Conservation (phyloP, 192 early-diverging fungal species). For the Geosiphon pyriformis region DNA sequence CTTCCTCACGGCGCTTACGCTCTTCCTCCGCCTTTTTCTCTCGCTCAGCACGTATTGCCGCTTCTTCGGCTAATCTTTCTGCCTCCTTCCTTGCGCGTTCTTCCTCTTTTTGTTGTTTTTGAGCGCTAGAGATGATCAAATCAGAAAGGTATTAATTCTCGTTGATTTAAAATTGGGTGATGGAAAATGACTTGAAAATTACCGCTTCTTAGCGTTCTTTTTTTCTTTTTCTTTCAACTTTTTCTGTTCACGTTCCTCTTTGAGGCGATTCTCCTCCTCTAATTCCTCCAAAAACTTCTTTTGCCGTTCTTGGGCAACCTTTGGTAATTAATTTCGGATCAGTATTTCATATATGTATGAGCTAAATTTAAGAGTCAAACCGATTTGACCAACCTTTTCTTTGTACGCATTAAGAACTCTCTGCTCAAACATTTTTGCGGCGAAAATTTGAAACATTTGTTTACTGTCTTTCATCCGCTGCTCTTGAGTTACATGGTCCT, state of each 20-base stretch:
- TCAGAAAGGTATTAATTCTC: background rate
- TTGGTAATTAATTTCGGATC: background rate
- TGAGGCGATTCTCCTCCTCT: constrained; percentile 74
- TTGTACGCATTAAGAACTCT: constrained; percentile 88
- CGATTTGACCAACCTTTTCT: constrained; percentile 65
- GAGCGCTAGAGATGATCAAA: constrained; percentile 38
- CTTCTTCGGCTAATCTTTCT: constrained; percentile 45
- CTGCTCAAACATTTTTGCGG: constrained; percentile 96
- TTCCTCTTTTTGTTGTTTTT: constrained; percentile 68
- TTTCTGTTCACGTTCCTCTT: constrained; percentile 50
- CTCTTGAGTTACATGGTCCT: constrained; percentile 77
- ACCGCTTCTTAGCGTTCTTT: constrained; percentile 76
- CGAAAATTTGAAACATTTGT: constrained; percentile 93
- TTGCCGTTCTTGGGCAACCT: constrained; percentile 74
- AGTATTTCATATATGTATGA: too few species aligned
- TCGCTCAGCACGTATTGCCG: constrained; percentile 31
- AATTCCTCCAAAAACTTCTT: constrained; percentile 81
- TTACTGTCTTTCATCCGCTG: constrained; percentile 89
- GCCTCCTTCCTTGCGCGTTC: constrained; percentile 57
- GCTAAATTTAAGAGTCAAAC: background rate
- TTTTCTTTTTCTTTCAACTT: constrained; percentile 62
- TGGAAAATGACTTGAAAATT: background rate
- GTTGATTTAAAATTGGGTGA: constrained; percentile 6
- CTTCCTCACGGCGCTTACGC: constrained; percentile 53
- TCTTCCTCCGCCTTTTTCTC: constrained; percentile 56